A percentile compares a stretch with the other conserved stretches of the same genome.
These are phyloP conservation scores for Monosporozyma servazzii DNA, from an alignment of 805 yeast species.

Conservation along the genomic window DNA sequence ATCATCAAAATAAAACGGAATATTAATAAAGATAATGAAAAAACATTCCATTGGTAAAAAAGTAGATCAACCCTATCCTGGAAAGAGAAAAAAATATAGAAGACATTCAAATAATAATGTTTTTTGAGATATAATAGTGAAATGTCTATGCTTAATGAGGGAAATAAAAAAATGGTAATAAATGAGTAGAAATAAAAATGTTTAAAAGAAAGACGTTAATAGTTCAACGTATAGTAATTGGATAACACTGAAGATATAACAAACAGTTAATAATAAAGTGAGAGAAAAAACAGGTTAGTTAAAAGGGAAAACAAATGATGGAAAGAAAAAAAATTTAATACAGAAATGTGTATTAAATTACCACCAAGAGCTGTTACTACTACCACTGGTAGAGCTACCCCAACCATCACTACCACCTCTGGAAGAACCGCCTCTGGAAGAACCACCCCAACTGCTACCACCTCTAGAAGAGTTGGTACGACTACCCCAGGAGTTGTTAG, in stretches of 20 bases:
- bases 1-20: constrained; percentile 1
- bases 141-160: constrained; percentile 1
- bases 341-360: not conserved
- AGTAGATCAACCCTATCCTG: constrained; percentile 1
- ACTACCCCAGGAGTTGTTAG: constrained; percentile 22
- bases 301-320: not conserved
- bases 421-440: constrained; percentile 25
- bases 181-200: not conserved
- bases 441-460: constrained; percentile 6
- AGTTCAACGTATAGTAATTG: not conserved
- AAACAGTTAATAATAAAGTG: constrained; percentile 1
- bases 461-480: constrained; percentile 24
- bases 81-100: not conserved
- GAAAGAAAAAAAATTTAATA: not conserved
- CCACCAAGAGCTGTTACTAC: constrained; percentile 2
- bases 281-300: not conserved
- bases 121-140: not conserved
- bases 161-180: constrained; percentile 1
- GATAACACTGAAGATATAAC: constrained; percentile 1
- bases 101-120: not conserved
- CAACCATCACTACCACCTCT: constrained; percentile 26
- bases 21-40: not conserved
- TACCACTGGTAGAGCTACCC: constrained; percentile 18
- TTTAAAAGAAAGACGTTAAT: not conserved
- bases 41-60: not conserved